Percentiles rank a stretch among this genome's conserved stretches.
Conservation (phyloP, 225 moss, liverwort and hornwort genomes). For the Pseudisothecium myosuroides region DNA sequence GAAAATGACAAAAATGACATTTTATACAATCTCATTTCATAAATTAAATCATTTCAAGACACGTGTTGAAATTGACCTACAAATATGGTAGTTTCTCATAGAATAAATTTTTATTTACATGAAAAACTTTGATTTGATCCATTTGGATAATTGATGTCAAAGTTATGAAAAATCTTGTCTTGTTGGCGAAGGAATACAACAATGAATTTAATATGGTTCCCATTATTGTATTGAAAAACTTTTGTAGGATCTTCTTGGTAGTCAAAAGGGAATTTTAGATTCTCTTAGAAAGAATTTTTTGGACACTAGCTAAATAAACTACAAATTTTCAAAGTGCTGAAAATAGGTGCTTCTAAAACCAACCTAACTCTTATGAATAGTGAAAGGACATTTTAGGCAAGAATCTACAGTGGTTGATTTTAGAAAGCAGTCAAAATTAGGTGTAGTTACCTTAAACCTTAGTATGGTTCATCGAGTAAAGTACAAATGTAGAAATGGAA, state of each 20-base stretch:
- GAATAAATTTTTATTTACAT: background rate
- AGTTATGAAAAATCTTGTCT: background rate
- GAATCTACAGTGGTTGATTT: too few relatives aligned
- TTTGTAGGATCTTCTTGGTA: too few relatives aligned
- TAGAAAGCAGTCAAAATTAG: too few relatives aligned
- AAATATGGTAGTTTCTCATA: background rate
- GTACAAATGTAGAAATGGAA: background rate
- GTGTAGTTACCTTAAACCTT: background rate
- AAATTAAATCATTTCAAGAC: background rate
- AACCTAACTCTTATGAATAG: too few relatives aligned
- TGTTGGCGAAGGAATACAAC: background rate
- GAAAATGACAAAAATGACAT: background rate
- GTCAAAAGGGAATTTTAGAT: too few relatives aligned
- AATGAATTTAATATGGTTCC: background rate
- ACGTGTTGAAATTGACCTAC: fast-evolving
- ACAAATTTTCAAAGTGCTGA: too few relatives aligned
- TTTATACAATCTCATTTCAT: background rate
- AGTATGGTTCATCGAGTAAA: background rate
- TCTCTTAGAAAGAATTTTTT: too few relatives aligned
- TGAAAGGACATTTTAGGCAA: too few relatives aligned
- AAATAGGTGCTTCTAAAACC: too few relatives aligned
- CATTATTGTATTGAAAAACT: too few relatives aligned
- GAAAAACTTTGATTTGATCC: fast-evolving
- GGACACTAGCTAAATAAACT: too few relatives aligned
- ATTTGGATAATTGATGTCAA: background rate